A percentile compares a stretch with the other conserved stretches of the same genome.
phyloP scores from a whole-genome alignment of 2,329 filamentous ascomycete species.

The Diaporthe nobilis region DNA sequence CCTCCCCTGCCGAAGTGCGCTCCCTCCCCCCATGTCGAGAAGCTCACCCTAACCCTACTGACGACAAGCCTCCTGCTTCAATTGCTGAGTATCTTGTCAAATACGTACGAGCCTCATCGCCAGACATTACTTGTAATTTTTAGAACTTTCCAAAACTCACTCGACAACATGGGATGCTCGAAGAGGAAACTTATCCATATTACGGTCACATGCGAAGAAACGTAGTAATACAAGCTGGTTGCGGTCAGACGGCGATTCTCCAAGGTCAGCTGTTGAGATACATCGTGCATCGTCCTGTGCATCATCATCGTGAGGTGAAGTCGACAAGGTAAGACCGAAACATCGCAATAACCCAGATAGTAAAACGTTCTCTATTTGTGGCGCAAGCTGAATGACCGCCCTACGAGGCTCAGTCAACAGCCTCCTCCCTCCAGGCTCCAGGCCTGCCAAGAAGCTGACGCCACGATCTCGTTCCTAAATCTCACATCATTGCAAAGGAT shows the following conservation, averaged over 20 bases:
- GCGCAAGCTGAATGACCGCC: neutral
- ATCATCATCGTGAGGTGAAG: neutral
- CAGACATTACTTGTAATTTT: neutral
- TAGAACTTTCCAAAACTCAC: neutral
- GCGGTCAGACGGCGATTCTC: neutral
- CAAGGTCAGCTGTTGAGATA: neutral
- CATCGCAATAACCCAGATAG: neutral
- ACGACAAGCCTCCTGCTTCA: neutral
- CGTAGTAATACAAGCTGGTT: neutral
- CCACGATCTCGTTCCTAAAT: constrained; percentile 5
- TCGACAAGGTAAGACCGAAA: neutral
- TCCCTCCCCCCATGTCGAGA: neutral
- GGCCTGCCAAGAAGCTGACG: constrained; percentile 8
- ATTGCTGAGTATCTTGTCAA: neutral
- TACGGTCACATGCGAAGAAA: neutral
- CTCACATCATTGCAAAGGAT: constrained; percentile 23
- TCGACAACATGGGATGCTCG: neutral
- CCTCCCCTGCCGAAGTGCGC: too few species aligned
- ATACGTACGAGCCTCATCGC: neutral
- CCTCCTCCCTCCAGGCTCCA: constrained; percentile 17
- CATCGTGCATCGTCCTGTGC: neutral
- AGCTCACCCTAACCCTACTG: constrained; percentile 20
- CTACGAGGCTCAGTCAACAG: neutral
- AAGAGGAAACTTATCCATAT: neutral
- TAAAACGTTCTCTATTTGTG: neutral